phyloP scores from a whole-genome alignment of 2,329 filamentous ascomycete genomes.

The Cercospora beticola region DNA sequence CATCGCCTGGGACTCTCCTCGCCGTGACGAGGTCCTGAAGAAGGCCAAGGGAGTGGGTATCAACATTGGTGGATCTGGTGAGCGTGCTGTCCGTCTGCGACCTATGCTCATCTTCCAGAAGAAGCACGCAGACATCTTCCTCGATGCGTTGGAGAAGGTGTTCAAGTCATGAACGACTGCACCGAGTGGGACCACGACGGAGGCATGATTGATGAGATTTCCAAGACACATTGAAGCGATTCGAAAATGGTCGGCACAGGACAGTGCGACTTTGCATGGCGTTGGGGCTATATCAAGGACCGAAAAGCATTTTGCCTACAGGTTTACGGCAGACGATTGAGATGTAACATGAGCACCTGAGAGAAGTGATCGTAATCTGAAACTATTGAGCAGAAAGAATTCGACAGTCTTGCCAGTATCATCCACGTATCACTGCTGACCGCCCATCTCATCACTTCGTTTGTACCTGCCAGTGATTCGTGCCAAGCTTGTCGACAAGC shows the following conservation, averaged over 20 bases:
- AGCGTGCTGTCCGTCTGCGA: constrained; percentile 71
- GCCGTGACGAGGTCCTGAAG: constrained; percentile 74
- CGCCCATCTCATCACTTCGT: not conserved
- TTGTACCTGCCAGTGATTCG: not conserved
- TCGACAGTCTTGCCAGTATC: not conserved
- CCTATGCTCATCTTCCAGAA: constrained; percentile 94
- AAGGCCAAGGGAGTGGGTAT: constrained; percentile 77
- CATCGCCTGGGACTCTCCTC: constrained; percentile 84
- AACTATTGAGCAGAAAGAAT: not conserved
- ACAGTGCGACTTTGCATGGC: constrained; percentile 14
- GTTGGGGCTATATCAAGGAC: constrained; percentile 7
- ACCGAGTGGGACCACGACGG: constrained; percentile 2
- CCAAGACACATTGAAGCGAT: constrained; percentile 12
- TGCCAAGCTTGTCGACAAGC: not conserved
- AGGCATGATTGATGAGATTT: not conserved
- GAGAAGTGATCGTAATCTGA: not conserved
- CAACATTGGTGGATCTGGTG: constrained; percentile 83
- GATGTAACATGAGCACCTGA: not conserved
- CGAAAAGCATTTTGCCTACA: not conserved
- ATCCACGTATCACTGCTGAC: not conserved
- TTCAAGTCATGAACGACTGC: constrained; percentile 30
- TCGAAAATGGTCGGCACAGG: constrained; percentile 5
- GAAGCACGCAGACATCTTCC: constrained; percentile 81
- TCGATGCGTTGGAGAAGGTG: constrained; percentile 51
- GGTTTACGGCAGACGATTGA: not conserved